Evolutionary conservation across 1,284 basidiomycete genomes (phyloP), one percentile per base, ranked within the genome.

Genomic region (Leccinum huronense): DNA sequence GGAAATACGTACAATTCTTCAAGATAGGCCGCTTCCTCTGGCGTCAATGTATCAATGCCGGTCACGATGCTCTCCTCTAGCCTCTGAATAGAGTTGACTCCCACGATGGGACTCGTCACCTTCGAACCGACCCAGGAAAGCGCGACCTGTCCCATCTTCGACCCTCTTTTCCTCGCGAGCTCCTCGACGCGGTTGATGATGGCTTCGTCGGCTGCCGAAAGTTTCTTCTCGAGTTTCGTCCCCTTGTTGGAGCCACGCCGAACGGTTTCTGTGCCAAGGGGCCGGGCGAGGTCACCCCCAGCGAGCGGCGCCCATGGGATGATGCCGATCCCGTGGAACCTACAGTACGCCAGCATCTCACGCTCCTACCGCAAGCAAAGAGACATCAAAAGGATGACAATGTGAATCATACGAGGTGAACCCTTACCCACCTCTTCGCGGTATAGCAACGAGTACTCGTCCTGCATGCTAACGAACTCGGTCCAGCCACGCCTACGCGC

Each of bases 131-230:
- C 31, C 54, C 54, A 56, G 31, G 54, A 27, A 16, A 56, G 10
- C 3, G 54, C 30, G n/a, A 56, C 34, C 31, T 56, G 54, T 30
- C 30, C 54, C 54, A 56, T 56, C 16, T 33, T 56, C 27, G 16
- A 14, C 45, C 45, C 71, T 40, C 75, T 76, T 68, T 79, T 78
- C 16, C 70, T 67, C 0, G 81, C 74, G 1, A 82, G 58, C 58
- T 80, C 79, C 58, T 79, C 73, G n/a, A 83, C 78, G 10, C 81
- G 79, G 10, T 57, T 67, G 69, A 82, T 73, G 61, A 81, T 66
- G 63, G 51, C 51, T 6, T 27, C 27, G 54, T 82, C 80, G 0
- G 70, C 71, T 1, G 74, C 75, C 2, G 70, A 66, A 16, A 69
- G 45, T 48, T 70, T 70, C n/a, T 48, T 48, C 70, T 45, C 78